Evolutionary conservation across 1,284 basidiomycete genomes (phyloP).

Genomic region (Leccinum pallidistipes): DNA sequence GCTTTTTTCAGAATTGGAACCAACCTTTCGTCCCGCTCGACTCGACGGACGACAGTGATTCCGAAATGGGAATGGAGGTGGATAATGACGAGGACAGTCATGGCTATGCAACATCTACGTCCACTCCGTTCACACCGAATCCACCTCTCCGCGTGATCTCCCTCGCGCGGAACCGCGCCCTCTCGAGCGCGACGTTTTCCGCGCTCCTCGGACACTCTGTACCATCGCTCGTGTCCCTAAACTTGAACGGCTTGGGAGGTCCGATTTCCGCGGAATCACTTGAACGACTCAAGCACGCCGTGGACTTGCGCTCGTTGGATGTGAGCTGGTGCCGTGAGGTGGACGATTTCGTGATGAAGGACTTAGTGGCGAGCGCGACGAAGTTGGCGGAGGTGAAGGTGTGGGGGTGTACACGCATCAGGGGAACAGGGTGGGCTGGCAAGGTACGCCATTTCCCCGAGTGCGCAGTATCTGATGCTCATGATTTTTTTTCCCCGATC

Average conservation of each 20-base stretch:
- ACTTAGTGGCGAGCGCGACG: slow-evolving; percentile 38
- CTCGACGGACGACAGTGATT: slow-evolving; percentile 11
- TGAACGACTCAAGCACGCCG: slow-evolving; percentile 33
- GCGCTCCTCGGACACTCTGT: slow-evolving; percentile 77
- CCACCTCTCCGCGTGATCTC: slow-evolving; percentile 53
- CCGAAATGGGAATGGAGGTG: slow-evolving; percentile 28
- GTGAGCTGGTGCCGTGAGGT: slow-evolving; percentile 86
- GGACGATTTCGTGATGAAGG: slow-evolving; percentile 82
- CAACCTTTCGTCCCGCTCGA: slow-evolving; percentile 13
- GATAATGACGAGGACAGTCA: slow-evolving; percentile 4
- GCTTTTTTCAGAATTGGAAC: slow-evolving; percentile 56
- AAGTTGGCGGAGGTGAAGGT: slow-evolving; percentile 60
- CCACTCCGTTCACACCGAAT: slow-evolving; percentile 34
- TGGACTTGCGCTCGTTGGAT: slow-evolving; percentile 65
- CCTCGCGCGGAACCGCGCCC: slow-evolving; percentile 60
- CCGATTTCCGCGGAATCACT: no score
- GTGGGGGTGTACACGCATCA: slow-evolving; percentile 73
- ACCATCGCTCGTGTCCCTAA: slow-evolving; percentile 56
- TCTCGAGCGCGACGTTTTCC: slow-evolving; percentile 58
- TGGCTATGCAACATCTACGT: background rate
- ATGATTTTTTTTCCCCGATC: background rate
- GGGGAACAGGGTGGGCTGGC: slow-evolving; percentile 44
- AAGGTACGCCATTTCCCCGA: slow-evolving; percentile 42
- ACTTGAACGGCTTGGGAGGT: slow-evolving; percentile 49
- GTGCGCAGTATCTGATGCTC: background rate